phyloP scores from a whole-genome alignment of 2,329 filamentous ascomycete species.

The Aspergillus versicolor region DNA sequence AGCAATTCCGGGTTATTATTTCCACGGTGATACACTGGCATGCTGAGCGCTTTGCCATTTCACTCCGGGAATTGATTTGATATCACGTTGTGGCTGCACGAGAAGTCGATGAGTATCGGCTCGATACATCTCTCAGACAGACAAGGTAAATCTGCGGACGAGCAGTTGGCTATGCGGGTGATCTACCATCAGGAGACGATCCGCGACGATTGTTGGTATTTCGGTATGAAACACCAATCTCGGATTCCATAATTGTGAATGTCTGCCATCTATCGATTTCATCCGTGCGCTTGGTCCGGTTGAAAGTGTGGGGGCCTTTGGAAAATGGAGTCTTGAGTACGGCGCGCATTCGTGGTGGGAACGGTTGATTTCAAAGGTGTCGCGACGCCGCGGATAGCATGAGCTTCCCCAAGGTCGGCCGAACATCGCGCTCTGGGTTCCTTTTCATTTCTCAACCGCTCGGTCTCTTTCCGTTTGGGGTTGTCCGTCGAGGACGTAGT shows the following conservation, averaged over 20 bases:
- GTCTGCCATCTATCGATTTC: background rate
- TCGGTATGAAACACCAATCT: background rate
- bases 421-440: too few relatives aligned
- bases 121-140: background rate
- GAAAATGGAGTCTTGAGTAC: background rate
- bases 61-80: background rate
- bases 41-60: background rate
- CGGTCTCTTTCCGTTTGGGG: background rate
- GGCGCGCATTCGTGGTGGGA: background rate
- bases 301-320: background rate
- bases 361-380: background rate
- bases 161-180: conserved; percentile 5
- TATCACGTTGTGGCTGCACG: background rate
- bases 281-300: background rate
- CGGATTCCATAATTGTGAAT: background rate
- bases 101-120: background rate
- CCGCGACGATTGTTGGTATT: background rate
- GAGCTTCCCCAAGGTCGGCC: background rate
- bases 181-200: conserved; percentile 13
- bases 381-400: background rate
- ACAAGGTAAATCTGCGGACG: background rate
- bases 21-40: background rate
- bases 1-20: background rate
- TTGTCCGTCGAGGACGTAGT: background rate
- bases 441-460: background rate